A percentile compares a stretch with the other conserved stretches of the same genome.
phyloP scores from a whole-genome alignment of 768 basidiomycete species.

The Lactarius pseudohatsudake region DNA sequence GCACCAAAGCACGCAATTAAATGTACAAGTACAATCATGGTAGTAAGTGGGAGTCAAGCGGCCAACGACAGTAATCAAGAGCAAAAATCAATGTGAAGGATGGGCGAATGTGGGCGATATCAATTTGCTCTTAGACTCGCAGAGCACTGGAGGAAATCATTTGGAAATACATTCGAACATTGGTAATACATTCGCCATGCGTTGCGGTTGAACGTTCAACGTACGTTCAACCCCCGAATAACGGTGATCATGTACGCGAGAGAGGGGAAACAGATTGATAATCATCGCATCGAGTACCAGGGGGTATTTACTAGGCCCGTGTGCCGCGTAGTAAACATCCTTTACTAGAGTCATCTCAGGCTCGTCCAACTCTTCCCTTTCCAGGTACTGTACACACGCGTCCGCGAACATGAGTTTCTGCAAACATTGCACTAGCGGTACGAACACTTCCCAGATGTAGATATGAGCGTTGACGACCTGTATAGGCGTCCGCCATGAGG shows the following conservation, averaged over 20 bases:
- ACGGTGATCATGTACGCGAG: no score
- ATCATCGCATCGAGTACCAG: no score
- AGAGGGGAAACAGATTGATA: no score
- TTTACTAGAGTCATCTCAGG: no score
- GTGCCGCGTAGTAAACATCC: no score
- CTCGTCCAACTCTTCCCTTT: background rate
- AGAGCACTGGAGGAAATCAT: background rate
- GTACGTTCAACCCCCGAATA: no score
- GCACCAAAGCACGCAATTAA: no score
- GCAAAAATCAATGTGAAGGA: background rate
- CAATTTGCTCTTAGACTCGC: background rate
- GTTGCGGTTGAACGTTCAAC: no score
- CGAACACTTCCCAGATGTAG: constrained; percentile 3
- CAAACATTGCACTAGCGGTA: constrained; percentile 56
- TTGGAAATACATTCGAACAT: background rate
- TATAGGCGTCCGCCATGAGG: constrained; percentile 40
- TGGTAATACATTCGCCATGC: no score
- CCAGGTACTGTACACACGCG: no score
- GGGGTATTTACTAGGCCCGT: no score
- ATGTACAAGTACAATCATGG: background rate
- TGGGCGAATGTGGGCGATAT: background rate
- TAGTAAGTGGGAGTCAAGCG: no score
- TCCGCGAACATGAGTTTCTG: constrained; percentile 48
- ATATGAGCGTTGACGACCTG: background rate
- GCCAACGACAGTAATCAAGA: background rate